phyloP scores from a whole-genome alignment of 2,329 filamentous ascomycete species.

The Trichophyton benhamiae region DNA sequence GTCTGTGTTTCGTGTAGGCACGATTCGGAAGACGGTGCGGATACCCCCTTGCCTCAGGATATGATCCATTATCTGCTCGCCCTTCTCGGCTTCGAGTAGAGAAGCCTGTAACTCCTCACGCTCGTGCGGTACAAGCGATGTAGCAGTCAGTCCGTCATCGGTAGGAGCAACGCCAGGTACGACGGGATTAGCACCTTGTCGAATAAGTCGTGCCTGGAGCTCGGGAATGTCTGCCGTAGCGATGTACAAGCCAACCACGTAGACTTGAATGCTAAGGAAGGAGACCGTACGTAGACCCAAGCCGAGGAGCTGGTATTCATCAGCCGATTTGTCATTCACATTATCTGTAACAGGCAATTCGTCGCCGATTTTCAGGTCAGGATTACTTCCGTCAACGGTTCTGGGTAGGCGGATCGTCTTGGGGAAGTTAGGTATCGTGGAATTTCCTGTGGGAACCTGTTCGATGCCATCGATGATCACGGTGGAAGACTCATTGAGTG shows the following conservation, averaged over 20 bases:
- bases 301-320: conserved; percentile 78
- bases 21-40: conserved; percentile 68
- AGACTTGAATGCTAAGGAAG: conserved; percentile 82
- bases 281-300: conserved; percentile 81
- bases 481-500: conserved; percentile 22
- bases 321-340: conserved; percentile 32
- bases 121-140: conserved; percentile 69
- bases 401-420: conserved; percentile 53
- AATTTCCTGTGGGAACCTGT: conserved; percentile 69
- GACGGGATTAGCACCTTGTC: conserved; percentile 44
- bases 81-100: conserved; percentile 56
- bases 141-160: conserved; percentile 54
- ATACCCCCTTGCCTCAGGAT: conserved; percentile 56
- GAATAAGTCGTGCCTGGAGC: conserved; percentile 67
- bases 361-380: conserved; percentile 25
- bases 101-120: conserved; percentile 58
- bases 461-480: conserved; percentile 50
- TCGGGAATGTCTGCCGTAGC: conserved; percentile 67
- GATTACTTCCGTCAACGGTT: conserved; percentile 22
- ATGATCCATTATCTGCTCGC: conserved; percentile 61
- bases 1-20: conserved; percentile 86
- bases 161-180: conserved; percentile 16
- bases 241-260: conserved; percentile 86
- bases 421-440: conserved; percentile 67
- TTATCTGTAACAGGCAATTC: conserved; percentile 23